A percentile compares a stretch with the other conserved stretches of the same genome.
These are phyloP conservation scores for Globisporangium uncinulatum DNA, from an alignment of 352 stramenopile genomes.

Conservation along the genomic window DNA sequence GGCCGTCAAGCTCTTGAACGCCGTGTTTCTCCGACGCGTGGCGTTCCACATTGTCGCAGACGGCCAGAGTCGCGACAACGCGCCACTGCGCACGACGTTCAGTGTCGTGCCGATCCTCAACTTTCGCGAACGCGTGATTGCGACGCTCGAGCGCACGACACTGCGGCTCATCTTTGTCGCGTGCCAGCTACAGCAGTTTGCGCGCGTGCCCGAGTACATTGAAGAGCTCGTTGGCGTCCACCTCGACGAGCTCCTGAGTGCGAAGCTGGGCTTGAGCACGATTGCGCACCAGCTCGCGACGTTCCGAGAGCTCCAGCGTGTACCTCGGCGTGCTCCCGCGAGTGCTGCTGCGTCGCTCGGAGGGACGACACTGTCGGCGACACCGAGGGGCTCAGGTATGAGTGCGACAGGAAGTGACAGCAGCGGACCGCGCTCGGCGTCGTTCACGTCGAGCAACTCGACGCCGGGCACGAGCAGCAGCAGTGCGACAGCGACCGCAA, in stretches of 20 bases:
- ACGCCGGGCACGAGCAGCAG: constrained; percentile 3
- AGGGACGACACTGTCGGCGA: constrained; percentile 2
- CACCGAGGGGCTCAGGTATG: constrained; percentile 4
- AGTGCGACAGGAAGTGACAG: constrained; percentile 6
- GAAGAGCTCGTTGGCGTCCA: constrained; percentile 59
- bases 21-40: constrained; percentile 72
- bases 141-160: constrained; percentile 57
- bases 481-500: constrained; percentile 13
- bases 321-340: constrained; percentile 2
- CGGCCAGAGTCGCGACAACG: constrained; percentile 1
- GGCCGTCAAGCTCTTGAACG: constrained; percentile 65
- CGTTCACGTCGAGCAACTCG: constrained; percentile 16
- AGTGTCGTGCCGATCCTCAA: constrained; percentile 78
- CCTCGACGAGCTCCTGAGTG: constrained; percentile 72
- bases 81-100: constrained; percentile 20
- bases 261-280: constrained; percentile 62
- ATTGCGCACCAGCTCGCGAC: constrained; percentile 67
- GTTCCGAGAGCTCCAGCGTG: constrained; percentile 54
- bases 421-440: constrained; percentile 6
- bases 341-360: constrained; percentile 1
- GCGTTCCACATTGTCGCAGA: constrained; percentile 42
- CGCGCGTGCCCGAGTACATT: constrained; percentile 68
- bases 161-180: constrained; percentile 65
- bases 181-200: constrained; percentile 77
- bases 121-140: constrained; percentile 73